These are phyloP conservation scores for Periconia digitata DNA, from an alignment of 2,329 filamentous ascomycete genomes.

Conservation along the genomic window DNA sequence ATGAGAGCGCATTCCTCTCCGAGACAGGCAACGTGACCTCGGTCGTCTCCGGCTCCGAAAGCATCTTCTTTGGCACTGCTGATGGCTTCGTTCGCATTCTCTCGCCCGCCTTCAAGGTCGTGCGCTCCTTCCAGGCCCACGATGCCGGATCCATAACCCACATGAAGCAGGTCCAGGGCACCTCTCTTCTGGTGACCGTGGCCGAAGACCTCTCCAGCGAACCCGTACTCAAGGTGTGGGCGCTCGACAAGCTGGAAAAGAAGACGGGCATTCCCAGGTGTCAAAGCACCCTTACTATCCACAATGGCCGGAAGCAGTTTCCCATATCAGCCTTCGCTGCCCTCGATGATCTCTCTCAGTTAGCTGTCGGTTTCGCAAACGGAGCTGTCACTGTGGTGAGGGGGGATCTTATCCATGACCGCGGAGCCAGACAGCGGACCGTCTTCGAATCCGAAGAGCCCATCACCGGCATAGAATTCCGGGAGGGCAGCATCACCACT, in stretches of 20 bases:
- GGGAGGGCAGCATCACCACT: slow-evolving; percentile 66
- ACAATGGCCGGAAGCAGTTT: slow-evolving; percentile 89
- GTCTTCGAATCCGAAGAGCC: slow-evolving; percentile 97
- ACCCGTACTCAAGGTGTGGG: slow-evolving; percentile 95
- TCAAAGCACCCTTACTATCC: slow-evolving; percentile 79
- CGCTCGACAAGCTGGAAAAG: slow-evolving; percentile 88
- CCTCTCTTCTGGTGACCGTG: slow-evolving; percentile 80
- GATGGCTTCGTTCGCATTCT: slow-evolving; percentile 88
- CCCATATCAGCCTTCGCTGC: slow-evolving; percentile 92
- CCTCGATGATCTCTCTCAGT: slow-evolving; percentile 84
- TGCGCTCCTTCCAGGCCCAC: slow-evolving; percentile 84
- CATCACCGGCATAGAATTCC: slow-evolving; percentile 85
- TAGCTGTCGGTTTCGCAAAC: slow-evolving; percentile 94
- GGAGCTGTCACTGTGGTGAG: slow-evolving; percentile 91
- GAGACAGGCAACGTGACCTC: slow-evolving; percentile 75
- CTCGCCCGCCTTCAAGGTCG: slow-evolving; percentile 81
- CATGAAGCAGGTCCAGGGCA: slow-evolving; percentile 89
- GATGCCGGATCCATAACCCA: slow-evolving; percentile 80
- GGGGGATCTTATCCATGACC: slow-evolving; percentile 92
- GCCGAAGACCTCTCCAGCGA: slow-evolving; percentile 86
- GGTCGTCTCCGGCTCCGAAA: slow-evolving; percentile 83
- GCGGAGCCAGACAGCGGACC: slow-evolving; percentile 89
- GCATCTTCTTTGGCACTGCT: slow-evolving; percentile 82
- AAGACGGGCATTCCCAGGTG: slow-evolving; percentile 89
- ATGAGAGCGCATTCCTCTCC: slow-evolving; percentile 76